phyloP scores from a whole-genome alignment of 805 yeast genomes.

The Ogataea angusta region DNA sequence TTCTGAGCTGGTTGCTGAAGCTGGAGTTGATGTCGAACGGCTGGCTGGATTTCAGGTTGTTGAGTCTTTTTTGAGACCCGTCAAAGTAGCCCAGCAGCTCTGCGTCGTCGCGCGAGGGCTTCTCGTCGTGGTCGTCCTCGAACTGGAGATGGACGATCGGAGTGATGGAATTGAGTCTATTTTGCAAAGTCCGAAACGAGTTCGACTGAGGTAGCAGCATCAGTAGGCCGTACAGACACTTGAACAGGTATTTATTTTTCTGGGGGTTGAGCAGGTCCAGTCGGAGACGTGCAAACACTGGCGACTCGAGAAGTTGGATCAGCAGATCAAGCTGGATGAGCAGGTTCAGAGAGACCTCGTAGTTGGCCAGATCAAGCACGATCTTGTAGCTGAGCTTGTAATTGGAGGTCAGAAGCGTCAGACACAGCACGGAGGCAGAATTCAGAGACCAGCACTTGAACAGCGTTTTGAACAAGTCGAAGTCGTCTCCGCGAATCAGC shows the following conservation, averaged over 20 bases:
- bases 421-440: slow-evolving; percentile 80
- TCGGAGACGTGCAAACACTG: slow-evolving; percentile 83
- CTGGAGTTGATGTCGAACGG: slow-evolving; percentile 8
- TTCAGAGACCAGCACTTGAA: slow-evolving; percentile 92
- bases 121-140: slow-evolving; percentile 25
- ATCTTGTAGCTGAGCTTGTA: slow-evolving; percentile 86
- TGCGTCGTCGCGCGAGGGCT: slow-evolving; percentile 23
- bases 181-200: slow-evolving; percentile 79
- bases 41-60: slow-evolving; percentile 14
- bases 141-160: slow-evolving; percentile 32
- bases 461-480: slow-evolving; percentile 59
- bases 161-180: slow-evolving; percentile 63
- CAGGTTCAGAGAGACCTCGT: slow-evolving; percentile 74
- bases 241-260: slow-evolving; percentile 73
- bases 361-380: slow-evolving; percentile 73
- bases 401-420: slow-evolving; percentile 82
- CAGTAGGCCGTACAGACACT: slow-evolving; percentile 84
- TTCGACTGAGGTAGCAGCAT: slow-evolving; percentile 94
- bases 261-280: slow-evolving; percentile 88
- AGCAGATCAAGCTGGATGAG: slow-evolving; percentile 85
- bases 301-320: slow-evolving; percentile 88
- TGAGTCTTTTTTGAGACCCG: slow-evolving; percentile 41
- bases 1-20: slow-evolving; percentile 14
- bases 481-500: slow-evolving; percentile 35
- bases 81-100: slow-evolving; percentile 45